Conservation (phyloP, 2,329 filamentous ascomycete genomes). For the Colletotrichum theobromicola region DNA sequence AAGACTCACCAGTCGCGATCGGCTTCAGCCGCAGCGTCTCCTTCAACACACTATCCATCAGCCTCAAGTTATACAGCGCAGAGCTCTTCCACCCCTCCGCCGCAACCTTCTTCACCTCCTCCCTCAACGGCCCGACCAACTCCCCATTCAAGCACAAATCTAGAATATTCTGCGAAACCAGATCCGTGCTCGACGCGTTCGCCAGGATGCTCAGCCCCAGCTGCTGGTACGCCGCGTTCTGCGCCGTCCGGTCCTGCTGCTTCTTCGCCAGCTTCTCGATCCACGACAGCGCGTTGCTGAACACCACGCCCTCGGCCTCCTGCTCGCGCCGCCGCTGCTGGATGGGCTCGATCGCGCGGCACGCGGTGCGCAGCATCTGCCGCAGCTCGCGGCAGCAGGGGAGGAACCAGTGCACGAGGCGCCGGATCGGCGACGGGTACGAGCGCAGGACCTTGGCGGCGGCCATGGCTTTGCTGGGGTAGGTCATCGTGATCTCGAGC, state of each 20-base stretch:
- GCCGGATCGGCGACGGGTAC: conserved; percentile 44
- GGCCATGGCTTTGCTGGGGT: conserved; percentile 43
- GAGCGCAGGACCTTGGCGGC: conserved; percentile 40
- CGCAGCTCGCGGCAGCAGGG: conserved; percentile 42
- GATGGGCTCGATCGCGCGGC: conserved; percentile 37
- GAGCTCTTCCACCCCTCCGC: conserved; percentile 40
- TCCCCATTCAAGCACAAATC: conserved; percentile 44
- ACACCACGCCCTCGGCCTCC: conserved; percentile 28
- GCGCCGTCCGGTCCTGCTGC: conserved; percentile 55
- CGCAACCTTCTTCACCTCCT: conserved; percentile 43
- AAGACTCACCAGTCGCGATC: not conserved
- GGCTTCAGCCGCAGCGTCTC: conserved; percentile 35
- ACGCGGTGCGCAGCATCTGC: conserved; percentile 39
- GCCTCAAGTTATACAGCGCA: conserved; percentile 39
- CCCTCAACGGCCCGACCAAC: conserved; percentile 41
- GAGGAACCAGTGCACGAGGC: conserved; percentile 49
- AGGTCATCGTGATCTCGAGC: conserved; percentile 48
- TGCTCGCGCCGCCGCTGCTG: conserved; percentile 28
- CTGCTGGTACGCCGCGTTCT: conserved; percentile 72
- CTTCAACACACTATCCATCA: conserved; percentile 47
- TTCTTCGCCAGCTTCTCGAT: conserved; percentile 34
- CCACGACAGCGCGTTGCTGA: conserved; percentile 48
- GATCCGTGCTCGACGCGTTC: conserved; percentile 47
- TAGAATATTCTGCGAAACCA: conserved; percentile 40
- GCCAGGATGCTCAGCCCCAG: conserved; percentile 74